Base-by-base conservation (phyloP, 768 basidiomycete genomes). In the Boletus vermiculosoides region DNA sequence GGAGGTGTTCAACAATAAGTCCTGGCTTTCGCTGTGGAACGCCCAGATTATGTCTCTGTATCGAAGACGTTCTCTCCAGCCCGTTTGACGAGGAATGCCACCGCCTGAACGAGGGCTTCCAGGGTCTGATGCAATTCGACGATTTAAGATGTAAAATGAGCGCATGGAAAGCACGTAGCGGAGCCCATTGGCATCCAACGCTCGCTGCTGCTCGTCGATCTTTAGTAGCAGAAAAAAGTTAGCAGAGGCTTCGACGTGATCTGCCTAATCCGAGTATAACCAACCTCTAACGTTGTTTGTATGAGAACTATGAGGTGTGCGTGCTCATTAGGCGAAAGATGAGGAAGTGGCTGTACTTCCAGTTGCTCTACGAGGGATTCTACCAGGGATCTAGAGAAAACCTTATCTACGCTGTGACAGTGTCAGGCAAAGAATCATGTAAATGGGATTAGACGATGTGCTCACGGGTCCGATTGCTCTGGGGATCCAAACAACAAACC, bases 31-130 rank as follows among this genome's bases (percentile, higher is more conserved):
- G 66, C 94, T 97, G 64, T 97, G 90, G 69, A 89, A 95, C 0
- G 95, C 96, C 95, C 96, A 99, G 28, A 98, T 80, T 77, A 98
- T 92, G 71, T 99, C 96, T 34, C 97, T 85, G 71, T 90, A 94
- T 22, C 92, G 84, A 46, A 96, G 78, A n/a, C 92, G 82, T 66
- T 88, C 85, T 63, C 92, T 77, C 63, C 83, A 79, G 30, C 80
- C 84, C 40, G 82, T 80, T 59, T 74, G 74, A 36, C 75, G 74
- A n/a, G 76, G 76, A 15, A 76, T 67, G 1, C 70, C 61, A 34
- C 70, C 77, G 2, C 71, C 76, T 9, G 80, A 80, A 23, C 71
- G 67, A 36, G 82, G 81, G 45, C 80, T 79, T 46, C 74, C 78
- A 16, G 74, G 71, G 42, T 74, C 72, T 12, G 84, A 80, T 15